phyloP scores from a whole-genome alignment of 2,329 filamentous ascomycete species.

The Colletotrichum noveboracense region DNA sequence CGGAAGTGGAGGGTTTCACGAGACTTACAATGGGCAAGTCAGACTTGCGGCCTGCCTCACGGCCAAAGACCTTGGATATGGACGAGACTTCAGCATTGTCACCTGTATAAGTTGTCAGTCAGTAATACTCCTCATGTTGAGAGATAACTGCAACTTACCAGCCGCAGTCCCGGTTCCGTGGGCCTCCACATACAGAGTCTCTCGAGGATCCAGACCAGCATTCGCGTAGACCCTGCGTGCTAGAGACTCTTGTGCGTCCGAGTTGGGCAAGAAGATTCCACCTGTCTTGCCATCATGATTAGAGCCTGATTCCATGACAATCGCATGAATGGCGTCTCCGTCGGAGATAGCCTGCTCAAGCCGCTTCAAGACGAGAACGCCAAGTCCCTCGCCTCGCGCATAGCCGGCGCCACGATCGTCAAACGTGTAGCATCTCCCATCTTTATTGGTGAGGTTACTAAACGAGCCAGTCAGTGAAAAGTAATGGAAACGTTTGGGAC shows the following conservation, averaged over 20 bases:
- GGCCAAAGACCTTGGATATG: no score
- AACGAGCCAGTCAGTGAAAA: slow-evolving; percentile 19
- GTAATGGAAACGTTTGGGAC: neutral
- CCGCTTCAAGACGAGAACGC: slow-evolving; percentile 46
- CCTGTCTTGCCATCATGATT: slow-evolving; percentile 44
- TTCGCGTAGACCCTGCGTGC: slow-evolving; percentile 40
- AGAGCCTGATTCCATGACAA: slow-evolving; percentile 36
- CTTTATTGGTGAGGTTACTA: neutral
- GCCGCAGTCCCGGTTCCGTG: no score
- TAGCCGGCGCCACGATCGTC: neutral
- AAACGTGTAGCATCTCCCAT: slow-evolving; percentile 3
- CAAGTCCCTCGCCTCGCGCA: neutral
- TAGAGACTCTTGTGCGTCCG: slow-evolving; percentile 32
- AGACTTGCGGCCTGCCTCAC: no score
- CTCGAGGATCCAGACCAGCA: slow-evolving; percentile 28
- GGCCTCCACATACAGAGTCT: slow-evolving; percentile 42
- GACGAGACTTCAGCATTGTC: no score
- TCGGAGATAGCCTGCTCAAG: slow-evolving; percentile 45
- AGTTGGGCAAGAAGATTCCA: slow-evolving; percentile 22
- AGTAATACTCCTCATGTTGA: no score
- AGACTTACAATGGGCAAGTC: no score
- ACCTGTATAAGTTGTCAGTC: no score
- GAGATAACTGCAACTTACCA: no score
- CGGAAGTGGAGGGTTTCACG: no score
- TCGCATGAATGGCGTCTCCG: slow-evolving; percentile 40